These are phyloP conservation scores for Leishmania major DNA, from an alignment of 208 protist genomes.

Conservation along the genomic window DNA sequence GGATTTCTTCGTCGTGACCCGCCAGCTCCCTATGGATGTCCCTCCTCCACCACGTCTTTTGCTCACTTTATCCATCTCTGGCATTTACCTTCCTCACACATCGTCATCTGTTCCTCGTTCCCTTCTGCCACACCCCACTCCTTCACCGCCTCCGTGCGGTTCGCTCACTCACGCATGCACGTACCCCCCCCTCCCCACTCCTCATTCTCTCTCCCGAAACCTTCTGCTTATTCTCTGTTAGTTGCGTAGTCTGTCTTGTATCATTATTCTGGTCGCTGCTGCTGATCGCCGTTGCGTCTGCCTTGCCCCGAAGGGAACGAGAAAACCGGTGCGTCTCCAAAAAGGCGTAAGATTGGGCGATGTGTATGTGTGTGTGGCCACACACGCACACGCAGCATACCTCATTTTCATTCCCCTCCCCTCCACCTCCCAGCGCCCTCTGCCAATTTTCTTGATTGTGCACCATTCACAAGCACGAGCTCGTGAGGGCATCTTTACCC, in stretches of 20 bases:
- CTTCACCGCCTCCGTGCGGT: too few relatives aligned
- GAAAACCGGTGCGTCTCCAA: neutral
- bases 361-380: neutral
- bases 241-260: neutral
- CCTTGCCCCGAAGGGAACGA: neutral
- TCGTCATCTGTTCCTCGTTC: neutral
- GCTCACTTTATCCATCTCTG: neutral
- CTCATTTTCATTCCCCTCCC: neutral
- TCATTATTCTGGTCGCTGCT: neutral
- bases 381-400: neutral
- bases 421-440: neutral
- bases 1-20: neutral
- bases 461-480: neutral
- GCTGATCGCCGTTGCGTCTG: neutral
- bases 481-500: neutral
- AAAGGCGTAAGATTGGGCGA: neutral
- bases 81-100: neutral
- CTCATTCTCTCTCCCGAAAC: neutral
- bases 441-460: neutral
- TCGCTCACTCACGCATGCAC: too few relatives aligned
- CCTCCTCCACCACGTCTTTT: neutral
- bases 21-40: neutral
- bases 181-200: too few relatives aligned
- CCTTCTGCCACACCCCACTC: neutral
- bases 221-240: neutral